phyloP scores from a whole-genome alignment of 371 early-diverging fungal species.

The Lichtheimia corymbifera region DNA sequence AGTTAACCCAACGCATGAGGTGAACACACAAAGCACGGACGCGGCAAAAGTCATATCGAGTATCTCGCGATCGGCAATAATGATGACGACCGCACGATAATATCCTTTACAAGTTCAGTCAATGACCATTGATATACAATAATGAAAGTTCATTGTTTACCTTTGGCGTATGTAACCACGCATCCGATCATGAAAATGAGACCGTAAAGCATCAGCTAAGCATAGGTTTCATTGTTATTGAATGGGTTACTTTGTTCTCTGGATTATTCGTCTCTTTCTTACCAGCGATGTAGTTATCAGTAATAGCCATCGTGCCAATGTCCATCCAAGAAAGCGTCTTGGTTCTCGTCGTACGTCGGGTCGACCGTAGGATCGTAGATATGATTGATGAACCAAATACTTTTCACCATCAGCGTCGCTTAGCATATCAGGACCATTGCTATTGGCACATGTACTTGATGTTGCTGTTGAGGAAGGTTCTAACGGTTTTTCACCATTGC shows the following conservation, averaged over 20 bases:
- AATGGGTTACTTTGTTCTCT: background rate
- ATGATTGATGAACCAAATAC: slow-evolving; percentile 3
- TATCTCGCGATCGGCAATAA: slow-evolving; percentile 16
- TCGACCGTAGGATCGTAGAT: slow-evolving; percentile 16
- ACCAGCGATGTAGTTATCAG: slow-evolving; percentile 18
- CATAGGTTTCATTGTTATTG: background rate
- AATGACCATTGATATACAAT: background rate
- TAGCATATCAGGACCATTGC: slow-evolving; percentile 1
- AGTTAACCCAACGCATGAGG: slow-evolving; percentile 23
- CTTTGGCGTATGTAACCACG: slow-evolving; percentile 16
- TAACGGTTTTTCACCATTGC: background rate
- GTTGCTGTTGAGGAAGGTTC: background rate
- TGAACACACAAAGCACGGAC: slow-evolving; percentile 18
- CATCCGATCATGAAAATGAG: slow-evolving; percentile 14
- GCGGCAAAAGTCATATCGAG: slow-evolving; percentile 17
- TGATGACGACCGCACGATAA: slow-evolving; percentile 16
- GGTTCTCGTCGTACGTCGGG: slow-evolving; percentile 17
- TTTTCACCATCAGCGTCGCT: background rate
- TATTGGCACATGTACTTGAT: slow-evolving; percentile 2
- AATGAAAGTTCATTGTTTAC: background rate
- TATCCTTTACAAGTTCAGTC: slow-evolving; percentile 12
- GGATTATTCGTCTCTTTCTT: background rate
- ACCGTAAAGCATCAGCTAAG: slow-evolving; percentile 20
- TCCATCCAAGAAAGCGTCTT: slow-evolving; percentile 19
- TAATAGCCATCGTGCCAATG: slow-evolving; percentile 27